phyloP scores from a whole-genome alignment of 495 filamentous ascomycete species.

The Penicillium maclennaniae region DNA sequence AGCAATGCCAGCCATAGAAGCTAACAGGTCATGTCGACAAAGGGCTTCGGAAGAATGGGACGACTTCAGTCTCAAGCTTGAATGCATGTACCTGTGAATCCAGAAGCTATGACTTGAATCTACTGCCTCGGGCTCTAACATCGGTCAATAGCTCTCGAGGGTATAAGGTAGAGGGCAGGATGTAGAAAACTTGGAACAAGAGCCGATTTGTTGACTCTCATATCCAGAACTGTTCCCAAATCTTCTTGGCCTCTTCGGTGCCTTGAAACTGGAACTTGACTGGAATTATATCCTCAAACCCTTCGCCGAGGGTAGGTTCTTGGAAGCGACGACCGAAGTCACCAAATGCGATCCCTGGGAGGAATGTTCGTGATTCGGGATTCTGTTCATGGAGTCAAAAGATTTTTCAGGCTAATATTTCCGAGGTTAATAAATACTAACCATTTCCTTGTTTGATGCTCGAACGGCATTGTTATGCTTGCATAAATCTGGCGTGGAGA shows the following conservation, averaged over 20 bases:
- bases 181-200: not conserved
- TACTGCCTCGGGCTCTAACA: too few species aligned
- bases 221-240: constrained; percentile 74
- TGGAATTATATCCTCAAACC: constrained; percentile 74
- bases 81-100: too few species aligned
- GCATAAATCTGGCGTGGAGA: constrained; percentile 65
- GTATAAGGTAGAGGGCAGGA: not conserved
- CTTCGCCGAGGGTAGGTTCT: constrained; percentile 69
- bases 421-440: constrained; percentile 9
- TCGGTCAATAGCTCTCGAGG: not conserved
- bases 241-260: constrained; percentile 45
- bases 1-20: too few species aligned
- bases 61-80: too few species aligned
- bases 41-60: too few species aligned
- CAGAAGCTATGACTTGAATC: too few species aligned
- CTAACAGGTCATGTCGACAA: too few species aligned
- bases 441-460: constrained; percentile 56
- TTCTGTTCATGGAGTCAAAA: constrained; percentile 54
- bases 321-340: constrained; percentile 66
- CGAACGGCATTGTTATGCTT: constrained; percentile 88
- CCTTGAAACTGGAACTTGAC: constrained; percentile 67
- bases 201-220: constrained; percentile 23
- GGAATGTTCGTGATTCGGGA: constrained; percentile 68
- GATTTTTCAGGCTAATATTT: not conserved
- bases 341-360: constrained; percentile 78